These are phyloP conservation scores for Platismatia glauca DNA, from an alignment of 495 filamentous ascomycete species.

Conservation along the genomic window DNA sequence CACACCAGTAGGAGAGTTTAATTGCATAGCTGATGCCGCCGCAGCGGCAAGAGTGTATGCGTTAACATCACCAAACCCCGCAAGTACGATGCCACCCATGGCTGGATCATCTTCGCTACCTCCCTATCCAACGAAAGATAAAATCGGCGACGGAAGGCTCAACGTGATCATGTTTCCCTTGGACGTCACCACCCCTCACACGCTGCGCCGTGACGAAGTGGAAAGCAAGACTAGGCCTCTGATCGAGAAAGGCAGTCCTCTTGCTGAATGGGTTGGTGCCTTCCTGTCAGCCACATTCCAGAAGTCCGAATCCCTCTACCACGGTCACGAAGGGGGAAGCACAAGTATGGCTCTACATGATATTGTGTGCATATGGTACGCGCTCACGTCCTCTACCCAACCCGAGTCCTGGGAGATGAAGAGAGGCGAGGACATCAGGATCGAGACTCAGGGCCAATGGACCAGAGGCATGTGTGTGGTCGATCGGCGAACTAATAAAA, in stretches of 20 bases:
- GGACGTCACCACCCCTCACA: slow-evolving; percentile 76
- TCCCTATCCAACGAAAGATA: slow-evolving; percentile 57
- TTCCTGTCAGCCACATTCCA: slow-evolving; percentile 71
- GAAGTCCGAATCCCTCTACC: slow-evolving; percentile 56
- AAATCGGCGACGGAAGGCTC: slow-evolving; percentile 43
- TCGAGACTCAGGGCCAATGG: slow-evolving; percentile 90
- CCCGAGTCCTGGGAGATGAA: slow-evolving; percentile 34
- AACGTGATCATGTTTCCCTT: slow-evolving; percentile 77
- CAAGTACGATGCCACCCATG: slow-evolving; percentile 56
- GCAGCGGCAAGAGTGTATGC: slow-evolving; percentile 85
- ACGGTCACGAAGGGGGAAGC: slow-evolving; percentile 42
- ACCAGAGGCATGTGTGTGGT: slow-evolving; percentile 83
- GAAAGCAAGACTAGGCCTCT: slow-evolving; percentile 43
- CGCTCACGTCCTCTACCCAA: slow-evolving; percentile 42
- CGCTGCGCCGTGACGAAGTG: slow-evolving; percentile 54
- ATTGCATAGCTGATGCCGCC: slow-evolving; percentile 70
- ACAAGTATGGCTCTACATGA: slow-evolving; percentile 73
- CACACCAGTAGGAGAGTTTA: slow-evolving; percentile 76
- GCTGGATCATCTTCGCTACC: slow-evolving; percentile 37
- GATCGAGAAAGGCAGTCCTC: slow-evolving; percentile 52
- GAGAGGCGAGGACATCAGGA: slow-evolving; percentile 60
- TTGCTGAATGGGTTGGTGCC: slow-evolving; percentile 71
- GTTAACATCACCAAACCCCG: slow-evolving; percentile 70
- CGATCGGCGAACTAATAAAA: slow-evolving; percentile 59
- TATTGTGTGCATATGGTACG: slow-evolving; percentile 81